Evolutionary conservation across 2,329 filamentous ascomycete species (phyloP), one percentile per base, ranked within the genome.

Genomic region (Talaromyces sp.): DNA sequence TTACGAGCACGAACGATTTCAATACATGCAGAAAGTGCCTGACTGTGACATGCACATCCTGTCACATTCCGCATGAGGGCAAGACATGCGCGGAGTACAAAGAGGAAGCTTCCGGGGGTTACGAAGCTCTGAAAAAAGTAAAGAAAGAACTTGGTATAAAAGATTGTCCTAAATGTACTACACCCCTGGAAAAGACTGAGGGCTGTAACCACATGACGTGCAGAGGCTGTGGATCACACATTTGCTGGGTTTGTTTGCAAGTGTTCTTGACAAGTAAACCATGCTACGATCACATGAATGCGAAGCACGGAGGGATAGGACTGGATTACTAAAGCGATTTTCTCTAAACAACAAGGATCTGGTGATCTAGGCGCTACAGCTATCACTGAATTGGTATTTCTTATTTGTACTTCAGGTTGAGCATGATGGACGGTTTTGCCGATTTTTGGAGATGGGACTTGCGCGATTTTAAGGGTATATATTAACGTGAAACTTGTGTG

Each of bases 11-110:
- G 7, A 33, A 48, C 5, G 24, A 65, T 3, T 66, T 66, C 6
- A 65, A 35, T 45, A 47, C 59, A 0, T 83, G 81, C 65, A 62
- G 72, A 3, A 70, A 70, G 1, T 83, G 82, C 37, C 59, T 70
- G 10, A 63, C 67, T 37, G 7, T 50, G 13, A 45, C 69, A 1
- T 73, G 72, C 65, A 71, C 69, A 19, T 66, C 68, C 13, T 73
- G 71, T 62, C 69, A 72, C 43, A 64, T 45, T 14, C 62, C 39
- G 22, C 71, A 74, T 33, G 67, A 60, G 16, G 48, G 63, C 8
- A 66, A 67, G 14, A 70, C 69, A 0, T 73, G 72, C 62, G 70
- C 70, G 6, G 70, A 72, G 35, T 70, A 68, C 64, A 73, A 71
- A 56, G 68, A 72, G 52, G 64, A 69, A 50, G 54, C 52, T 37